Percentiles rank a stretch among this genome's conserved stretches.
Conservation (phyloP, 2,329 filamentous ascomycete species). For the Colletotrichum tropicale region DNA sequence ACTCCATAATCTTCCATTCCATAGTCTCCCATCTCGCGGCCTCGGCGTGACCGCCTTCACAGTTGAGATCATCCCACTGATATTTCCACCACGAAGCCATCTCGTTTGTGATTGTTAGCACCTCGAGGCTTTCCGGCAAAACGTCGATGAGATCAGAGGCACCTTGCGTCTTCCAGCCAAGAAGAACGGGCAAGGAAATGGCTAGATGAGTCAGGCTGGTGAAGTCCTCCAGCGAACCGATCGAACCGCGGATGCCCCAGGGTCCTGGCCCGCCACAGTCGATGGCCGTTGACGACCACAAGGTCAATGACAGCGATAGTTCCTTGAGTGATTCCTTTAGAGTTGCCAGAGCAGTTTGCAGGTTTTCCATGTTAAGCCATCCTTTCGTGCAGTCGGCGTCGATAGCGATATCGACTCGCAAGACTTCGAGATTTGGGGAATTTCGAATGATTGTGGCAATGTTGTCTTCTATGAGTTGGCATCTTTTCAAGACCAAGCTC, state of each 20-base stretch:
- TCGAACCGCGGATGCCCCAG: neutral
- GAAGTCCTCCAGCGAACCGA: neutral
- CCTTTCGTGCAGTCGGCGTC: neutral
- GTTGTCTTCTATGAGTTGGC: neutral
- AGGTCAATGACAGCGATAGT: neutral
- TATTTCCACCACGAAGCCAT: neutral
- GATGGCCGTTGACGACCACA: neutral
- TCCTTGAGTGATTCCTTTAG: neutral
- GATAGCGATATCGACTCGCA: neutral
- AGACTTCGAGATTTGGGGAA: neutral
- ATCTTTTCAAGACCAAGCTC: neutral
- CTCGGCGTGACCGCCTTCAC: neutral
- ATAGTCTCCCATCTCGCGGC: neutral
- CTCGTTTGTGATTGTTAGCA: neutral
- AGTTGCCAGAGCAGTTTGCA: neutral
- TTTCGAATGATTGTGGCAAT: neutral
- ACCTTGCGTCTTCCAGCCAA: neutral
- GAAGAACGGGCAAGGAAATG: neutral
- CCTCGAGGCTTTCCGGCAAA: neutral
- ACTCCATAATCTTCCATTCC: neutral
- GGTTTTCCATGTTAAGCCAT: neutral
- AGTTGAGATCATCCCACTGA: neutral
- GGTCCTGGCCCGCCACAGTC: neutral
- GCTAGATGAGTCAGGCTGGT: neutral
- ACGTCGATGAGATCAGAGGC: neutral